A percentile compares a stretch with the other conserved stretches of the same genome.
These are phyloP conservation scores for Leishmania mexicana DNA, from an alignment of 208 protist species.

Conservation along the genomic window DNA sequence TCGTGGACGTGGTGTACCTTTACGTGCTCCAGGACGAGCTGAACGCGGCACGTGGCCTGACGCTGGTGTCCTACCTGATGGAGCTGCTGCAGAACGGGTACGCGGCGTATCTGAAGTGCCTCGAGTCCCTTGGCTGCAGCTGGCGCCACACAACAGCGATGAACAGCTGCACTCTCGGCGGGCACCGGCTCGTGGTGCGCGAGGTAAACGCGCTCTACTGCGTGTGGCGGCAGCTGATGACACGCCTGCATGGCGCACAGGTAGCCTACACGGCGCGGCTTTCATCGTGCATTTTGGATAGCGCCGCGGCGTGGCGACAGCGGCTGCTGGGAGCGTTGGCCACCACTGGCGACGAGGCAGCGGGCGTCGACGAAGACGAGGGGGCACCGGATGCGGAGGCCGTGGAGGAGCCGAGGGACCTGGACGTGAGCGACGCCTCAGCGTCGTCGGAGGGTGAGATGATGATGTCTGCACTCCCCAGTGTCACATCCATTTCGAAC, in stretches of 20 bases:
- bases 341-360: neutral
- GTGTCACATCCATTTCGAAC: constrained; percentile 19
- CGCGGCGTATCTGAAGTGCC: constrained; percentile 26
- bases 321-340: neutral
- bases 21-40: constrained; percentile 35
- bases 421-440: constrained; percentile 5
- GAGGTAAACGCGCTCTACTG: constrained; percentile 21
- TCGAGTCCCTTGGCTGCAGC: constrained; percentile 17
- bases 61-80: constrained; percentile 29
- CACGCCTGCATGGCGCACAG: constrained; percentile 18
- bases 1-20: constrained; percentile 29
- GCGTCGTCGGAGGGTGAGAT: constrained; percentile 18
- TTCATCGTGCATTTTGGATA: constrained; percentile 19
- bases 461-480: constrained; percentile 23
- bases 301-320: constrained; percentile 22
- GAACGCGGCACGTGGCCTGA: constrained; percentile 19
- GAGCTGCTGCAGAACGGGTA: constrained; percentile 43
- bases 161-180: constrained; percentile 13
- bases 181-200: constrained; percentile 21
- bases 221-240: constrained; percentile 33
- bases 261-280: constrained; percentile 27
- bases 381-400: neutral
- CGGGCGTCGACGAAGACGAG: neutral
- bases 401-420: constrained; percentile 4
- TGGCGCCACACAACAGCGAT: neutral